phyloP scores from a whole-genome alignment of 169 alveolate species.

The Plasmodium fragile region DNA sequence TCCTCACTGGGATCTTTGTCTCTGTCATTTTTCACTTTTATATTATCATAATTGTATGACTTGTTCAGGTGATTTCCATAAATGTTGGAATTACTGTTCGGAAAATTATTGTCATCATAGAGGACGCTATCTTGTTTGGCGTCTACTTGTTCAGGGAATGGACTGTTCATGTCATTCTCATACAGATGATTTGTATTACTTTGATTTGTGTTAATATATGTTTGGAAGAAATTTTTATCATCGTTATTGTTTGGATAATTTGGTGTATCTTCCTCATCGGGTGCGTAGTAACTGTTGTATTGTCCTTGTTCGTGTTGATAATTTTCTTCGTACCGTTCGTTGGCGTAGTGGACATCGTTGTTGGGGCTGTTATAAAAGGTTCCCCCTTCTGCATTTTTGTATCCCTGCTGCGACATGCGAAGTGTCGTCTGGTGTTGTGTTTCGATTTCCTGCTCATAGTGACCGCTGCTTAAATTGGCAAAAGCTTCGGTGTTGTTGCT shows the following conservation, averaged over 20 bases:
- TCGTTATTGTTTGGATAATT: not conserved
- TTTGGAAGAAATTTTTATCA: not conserved
- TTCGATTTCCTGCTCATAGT: slow-evolving; percentile 11
- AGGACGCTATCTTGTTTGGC: not conserved
- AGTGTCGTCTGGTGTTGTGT: not conserved
- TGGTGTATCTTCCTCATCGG: not conserved
- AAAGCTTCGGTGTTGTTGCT: not conserved
- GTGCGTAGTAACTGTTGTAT: not conserved
- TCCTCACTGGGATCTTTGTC: not conserved
- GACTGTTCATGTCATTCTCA: not conserved
- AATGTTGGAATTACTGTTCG: not conserved
- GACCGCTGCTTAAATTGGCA: not conserved
- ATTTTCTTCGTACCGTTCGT: not conserved
- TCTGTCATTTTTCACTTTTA: slow-evolving; percentile 20
- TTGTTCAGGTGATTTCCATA: slow-evolving; percentile 14
- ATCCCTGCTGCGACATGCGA: not conserved
- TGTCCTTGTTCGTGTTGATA: not conserved
- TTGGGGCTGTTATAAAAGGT: not conserved
- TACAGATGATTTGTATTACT: not conserved
- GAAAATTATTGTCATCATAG: slow-evolving; percentile 7
- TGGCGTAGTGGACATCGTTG: not conserved
- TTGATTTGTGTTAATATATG: not conserved
- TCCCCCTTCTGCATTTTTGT: slow-evolving; percentile 6
- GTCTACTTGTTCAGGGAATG: not conserved
- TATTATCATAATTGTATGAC: slow-evolving; percentile 18